These are phyloP conservation scores for Aspergillus funiculosus DNA, from an alignment of 495 filamentous ascomycete genomes.

Conservation along the genomic window DNA sequence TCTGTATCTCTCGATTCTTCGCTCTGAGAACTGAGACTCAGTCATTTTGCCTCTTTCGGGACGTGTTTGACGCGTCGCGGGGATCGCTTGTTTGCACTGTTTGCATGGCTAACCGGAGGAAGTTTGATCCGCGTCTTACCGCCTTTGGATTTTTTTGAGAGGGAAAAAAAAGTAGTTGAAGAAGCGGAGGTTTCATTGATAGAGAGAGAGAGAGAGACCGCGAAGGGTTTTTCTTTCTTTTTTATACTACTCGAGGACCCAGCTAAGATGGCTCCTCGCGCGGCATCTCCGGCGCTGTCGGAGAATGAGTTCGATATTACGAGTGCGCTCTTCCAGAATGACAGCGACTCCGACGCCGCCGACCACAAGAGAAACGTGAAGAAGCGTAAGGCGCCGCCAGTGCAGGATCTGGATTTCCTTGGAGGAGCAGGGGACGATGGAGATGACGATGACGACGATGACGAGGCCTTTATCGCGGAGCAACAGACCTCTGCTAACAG, in stretches of 20 bases:
- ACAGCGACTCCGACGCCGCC: constrained; percentile 45
- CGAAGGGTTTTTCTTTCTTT: not conserved
- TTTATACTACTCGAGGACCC: not conserved
- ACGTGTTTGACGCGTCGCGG: constrained; percentile 42
- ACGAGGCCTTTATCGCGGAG: constrained; percentile 84
- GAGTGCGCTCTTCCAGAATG: constrained; percentile 63
- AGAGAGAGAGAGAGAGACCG: too few species aligned
- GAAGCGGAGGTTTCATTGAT: too few species aligned
- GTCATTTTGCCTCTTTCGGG: constrained; percentile 42
- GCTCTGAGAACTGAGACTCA: too few species aligned
- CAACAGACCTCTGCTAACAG: constrained; percentile 79
- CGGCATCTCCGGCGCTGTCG: constrained; percentile 73
- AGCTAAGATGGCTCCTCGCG: constrained; percentile 51
- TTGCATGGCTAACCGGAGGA: constrained; percentile 26
- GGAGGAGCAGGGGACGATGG: constrained; percentile 29
- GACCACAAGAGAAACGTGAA: not conserved
- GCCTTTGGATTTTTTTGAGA: constrained; percentile 24
- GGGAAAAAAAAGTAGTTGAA: constrained; percentile 20
- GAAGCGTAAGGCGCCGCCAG: constrained; percentile 23
- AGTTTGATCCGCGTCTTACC: constrained; percentile 31
- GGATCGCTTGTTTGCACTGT: constrained; percentile 30
- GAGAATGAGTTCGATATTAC: constrained; percentile 92
- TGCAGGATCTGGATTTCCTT: constrained; percentile 45
- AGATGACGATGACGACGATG: constrained; percentile 58
- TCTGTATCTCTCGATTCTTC: too few species aligned